Percentiles rank a stretch among this genome's conserved stretches.
Conservation (phyloP, 2,329 filamentous ascomycete genomes). For the Drechslerella dactyloides region DNA sequence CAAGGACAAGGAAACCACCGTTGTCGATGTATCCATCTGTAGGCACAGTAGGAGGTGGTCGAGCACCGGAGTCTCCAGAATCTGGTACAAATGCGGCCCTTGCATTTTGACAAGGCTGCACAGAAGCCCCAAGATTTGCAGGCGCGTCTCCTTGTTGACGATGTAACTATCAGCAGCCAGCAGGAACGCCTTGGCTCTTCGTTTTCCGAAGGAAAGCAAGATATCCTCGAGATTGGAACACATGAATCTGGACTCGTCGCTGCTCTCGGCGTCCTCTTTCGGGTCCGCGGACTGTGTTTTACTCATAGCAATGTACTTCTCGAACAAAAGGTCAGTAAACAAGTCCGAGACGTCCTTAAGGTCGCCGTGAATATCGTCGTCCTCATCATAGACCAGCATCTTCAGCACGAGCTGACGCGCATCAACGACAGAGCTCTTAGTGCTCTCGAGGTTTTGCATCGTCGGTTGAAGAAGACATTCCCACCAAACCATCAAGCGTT, state of each 20-base stretch:
- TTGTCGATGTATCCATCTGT: constrained; percentile 77
- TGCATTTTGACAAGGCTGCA: constrained; percentile 76
- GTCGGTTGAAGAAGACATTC: constrained; percentile 67
- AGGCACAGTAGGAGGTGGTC: constrained; percentile 74
- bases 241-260: constrained; percentile 56
- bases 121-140: constrained; percentile 70
- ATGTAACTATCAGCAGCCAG: constrained; percentile 70
- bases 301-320: constrained; percentile 65
- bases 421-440: constrained; percentile 70
- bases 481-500: constrained; percentile 75
- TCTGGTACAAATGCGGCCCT: constrained; percentile 77
- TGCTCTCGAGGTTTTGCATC: constrained; percentile 65
- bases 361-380: constrained; percentile 59
- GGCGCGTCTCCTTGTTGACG: constrained; percentile 68
- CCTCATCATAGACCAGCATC: constrained; percentile 67
- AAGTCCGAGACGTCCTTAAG: constrained; percentile 60
- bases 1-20: constrained; percentile 75
- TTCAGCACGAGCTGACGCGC: constrained; percentile 70
- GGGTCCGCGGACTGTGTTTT: constrained; percentile 57
- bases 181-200: constrained; percentile 73
- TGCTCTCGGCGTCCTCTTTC: constrained; percentile 58
- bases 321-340: constrained; percentile 66
- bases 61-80: constrained; percentile 75
- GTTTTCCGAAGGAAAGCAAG: constrained; percentile 68
- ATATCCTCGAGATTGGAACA: constrained; percentile 64